Conservation (phyloP, 164 flowering plant species). For the Chimonanthus praecox region DNA sequence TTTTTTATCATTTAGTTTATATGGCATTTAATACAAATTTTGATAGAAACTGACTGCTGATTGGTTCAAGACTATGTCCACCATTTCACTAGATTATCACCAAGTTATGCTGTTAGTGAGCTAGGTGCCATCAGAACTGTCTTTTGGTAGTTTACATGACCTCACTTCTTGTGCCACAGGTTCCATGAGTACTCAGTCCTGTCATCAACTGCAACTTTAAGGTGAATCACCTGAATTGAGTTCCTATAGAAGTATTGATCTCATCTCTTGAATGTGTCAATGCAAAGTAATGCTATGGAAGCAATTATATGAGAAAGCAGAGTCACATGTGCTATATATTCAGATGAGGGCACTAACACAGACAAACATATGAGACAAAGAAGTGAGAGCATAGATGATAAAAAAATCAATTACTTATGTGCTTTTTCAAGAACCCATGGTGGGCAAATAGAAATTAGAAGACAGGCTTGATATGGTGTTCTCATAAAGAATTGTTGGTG, state of each 20-base stretch:
- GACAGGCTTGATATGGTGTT: not conserved
- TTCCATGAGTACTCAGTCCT: not conserved
- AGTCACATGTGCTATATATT: not conserved
- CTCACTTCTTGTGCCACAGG: not conserved
- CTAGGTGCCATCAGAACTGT: not conserved
- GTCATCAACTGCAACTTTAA: not conserved
- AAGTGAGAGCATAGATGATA: not conserved
- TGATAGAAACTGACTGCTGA: not conserved
- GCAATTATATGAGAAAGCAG: not conserved
- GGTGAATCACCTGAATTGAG: not conserved
- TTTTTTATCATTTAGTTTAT: too few species aligned
- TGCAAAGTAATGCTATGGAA: not conserved
- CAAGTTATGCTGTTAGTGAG: not conserved
- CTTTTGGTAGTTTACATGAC: not conserved
- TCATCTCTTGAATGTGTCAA: not conserved
- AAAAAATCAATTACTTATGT: too few species aligned
- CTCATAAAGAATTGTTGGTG: too few species aligned
- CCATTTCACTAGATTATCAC: not conserved
- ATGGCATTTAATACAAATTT: not conserved
- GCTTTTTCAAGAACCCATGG: not conserved
- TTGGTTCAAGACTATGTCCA: not conserved
- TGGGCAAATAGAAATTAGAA: not conserved
- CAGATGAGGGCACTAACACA: not conserved
- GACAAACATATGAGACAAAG: not conserved
- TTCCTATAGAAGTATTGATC: not conserved